Evolutionary conservation across 2,329 filamentous ascomycete species (phyloP), one percentile per base, ranked within the genome.

Genomic region (Fusarium tjaetaba): DNA sequence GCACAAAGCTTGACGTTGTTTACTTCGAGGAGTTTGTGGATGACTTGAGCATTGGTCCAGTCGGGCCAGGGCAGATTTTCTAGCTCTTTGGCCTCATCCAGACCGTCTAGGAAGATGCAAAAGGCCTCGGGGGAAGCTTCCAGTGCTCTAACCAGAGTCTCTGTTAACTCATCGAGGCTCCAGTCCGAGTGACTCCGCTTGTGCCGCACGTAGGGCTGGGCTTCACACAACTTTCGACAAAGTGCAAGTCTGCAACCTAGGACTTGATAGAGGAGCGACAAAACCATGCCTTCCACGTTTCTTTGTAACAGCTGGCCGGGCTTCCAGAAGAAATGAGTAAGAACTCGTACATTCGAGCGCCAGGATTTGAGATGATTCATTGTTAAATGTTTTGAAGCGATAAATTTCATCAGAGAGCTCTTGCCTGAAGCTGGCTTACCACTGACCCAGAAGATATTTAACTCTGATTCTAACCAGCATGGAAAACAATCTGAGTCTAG

Each of bases 391-490:
- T 18, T 57, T 3, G 32, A 32, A 22, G 60, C 32, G 13, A 57
- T 22, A 3, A 28, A 58, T 2, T 42, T 61, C 36, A 61, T 36
- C 0, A 61, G 46, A 3, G 10, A 36, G 28, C 58, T 61, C 14
- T 61, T 61, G 0, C 58, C 58, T 0, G 58, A 61, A 2, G 28
- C 58, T 7, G 58, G 58, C 4, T 61, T 61, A 4, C 58, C 46
- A 4, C 60, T 62, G 11, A 62, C 11, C 60, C 60, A 62, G 5
- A 62, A 62, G 1, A n/a, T n/a, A n/a, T n/a, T n/a, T n/a, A n/a
- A n/a, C n/a, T n/a, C n/a, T n/a, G n/a, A n/a, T n/a, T n/a, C n/a
- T n/a, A n/a, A n/a, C n/a, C n/a, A n/a, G n/a, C n/a, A n/a, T n/a
- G n/a, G n/a, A n/a, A n/a, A n/a, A n/a, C n/a, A n/a, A n/a, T n/a